A percentile compares a stretch with the other conserved stretches of the same genome.
Evolutionary conservation across 1,284 basidiomycete genomes (phyloP).

Genomic region (Phaffia rhodozyma): DNA sequence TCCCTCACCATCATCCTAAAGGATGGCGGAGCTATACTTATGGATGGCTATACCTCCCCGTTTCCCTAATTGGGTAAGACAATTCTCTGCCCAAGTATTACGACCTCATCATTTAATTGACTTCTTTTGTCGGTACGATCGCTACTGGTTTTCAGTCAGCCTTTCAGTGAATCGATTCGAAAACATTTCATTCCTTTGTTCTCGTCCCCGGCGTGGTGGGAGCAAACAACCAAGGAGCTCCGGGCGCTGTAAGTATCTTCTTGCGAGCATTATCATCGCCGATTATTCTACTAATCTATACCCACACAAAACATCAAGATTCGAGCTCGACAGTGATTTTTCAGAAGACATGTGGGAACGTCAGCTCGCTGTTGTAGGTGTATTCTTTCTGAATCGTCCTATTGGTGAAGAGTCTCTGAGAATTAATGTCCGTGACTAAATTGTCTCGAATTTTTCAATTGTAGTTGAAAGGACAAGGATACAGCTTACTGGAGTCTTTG

Average conservation of each 20-base stretch:
- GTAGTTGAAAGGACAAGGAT: slow-evolving; percentile 73
- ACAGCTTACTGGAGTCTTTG: slow-evolving; percentile 74
- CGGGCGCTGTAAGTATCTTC: slow-evolving; percentile 65
- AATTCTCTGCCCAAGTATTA: slow-evolving; percentile 18
- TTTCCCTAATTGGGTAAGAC: slow-evolving; percentile 60
- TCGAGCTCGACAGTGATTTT: slow-evolving; percentile 21
- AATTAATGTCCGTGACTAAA: not conserved
- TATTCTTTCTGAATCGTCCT: slow-evolving; percentile 25
- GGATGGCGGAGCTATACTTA: slow-evolving; percentile 85
- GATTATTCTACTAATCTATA: not conserved
- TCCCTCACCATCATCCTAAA: slow-evolving; percentile 44
- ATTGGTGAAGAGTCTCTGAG: not conserved
- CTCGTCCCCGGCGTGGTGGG: slow-evolving; percentile 78
- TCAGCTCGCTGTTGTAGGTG: slow-evolving; percentile 26
- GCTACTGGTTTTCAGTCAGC: slow-evolving; percentile 63
- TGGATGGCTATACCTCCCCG: slow-evolving; percentile 80
- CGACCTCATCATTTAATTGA: slow-evolving; percentile 23
- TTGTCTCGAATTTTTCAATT: slow-evolving; percentile 56
- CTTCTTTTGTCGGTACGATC: slow-evolving; percentile 67
- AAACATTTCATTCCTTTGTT: slow-evolving; percentile 69
- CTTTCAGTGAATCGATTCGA: slow-evolving; percentile 69
- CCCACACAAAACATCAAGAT: not conserved
- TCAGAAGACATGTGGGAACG: slow-evolving; percentile 25
- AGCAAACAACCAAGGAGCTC: slow-evolving; percentile 66
- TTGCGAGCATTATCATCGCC: slow-evolving; percentile 40